Evolutionary conservation across 2,329 filamentous ascomycete genomes (phyloP).

Genomic region (Tolypocladium endophyticum): DNA sequence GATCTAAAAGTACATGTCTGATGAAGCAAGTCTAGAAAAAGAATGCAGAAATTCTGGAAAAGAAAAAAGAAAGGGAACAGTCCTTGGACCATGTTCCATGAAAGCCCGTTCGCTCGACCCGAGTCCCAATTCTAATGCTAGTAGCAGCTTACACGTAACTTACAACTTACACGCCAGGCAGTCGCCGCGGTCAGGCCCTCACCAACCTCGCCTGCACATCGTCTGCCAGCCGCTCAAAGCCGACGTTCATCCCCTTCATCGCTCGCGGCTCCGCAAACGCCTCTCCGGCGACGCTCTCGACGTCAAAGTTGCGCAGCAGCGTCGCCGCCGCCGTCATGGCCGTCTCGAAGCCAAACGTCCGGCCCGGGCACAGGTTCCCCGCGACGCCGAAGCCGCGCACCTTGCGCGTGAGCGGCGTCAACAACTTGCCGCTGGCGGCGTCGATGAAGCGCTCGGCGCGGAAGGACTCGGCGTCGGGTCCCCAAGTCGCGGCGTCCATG

Average conservation of each 20-base stretch:
- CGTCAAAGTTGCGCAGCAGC: constrained; percentile 15
- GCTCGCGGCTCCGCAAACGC: constrained; percentile 12
- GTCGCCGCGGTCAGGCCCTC: neutral
- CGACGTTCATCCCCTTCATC: constrained; percentile 16
- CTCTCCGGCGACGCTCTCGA: constrained; percentile 8
- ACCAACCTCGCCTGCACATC: constrained; percentile 15
- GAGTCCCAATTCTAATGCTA: neutral
- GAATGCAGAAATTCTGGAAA: neutral
- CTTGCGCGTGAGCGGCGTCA: constrained; percentile 11
- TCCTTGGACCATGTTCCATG: neutral
- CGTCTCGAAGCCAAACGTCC: constrained; percentile 17
- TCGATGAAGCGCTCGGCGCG: constrained; percentile 17
- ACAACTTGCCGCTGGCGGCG: constrained; percentile 9
- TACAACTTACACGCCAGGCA: neutral
- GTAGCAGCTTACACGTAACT: neutral
- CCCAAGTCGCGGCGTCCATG: constrained; percentile 15
- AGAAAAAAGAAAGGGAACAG: neutral
- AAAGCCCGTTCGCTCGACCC: neutral
- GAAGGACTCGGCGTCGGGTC: constrained; percentile 14
- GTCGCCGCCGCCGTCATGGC: constrained; percentile 15
- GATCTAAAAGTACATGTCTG: neutral
- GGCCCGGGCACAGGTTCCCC: constrained; percentile 19
- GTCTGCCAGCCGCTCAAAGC: constrained; percentile 17
- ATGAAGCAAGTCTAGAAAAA: neutral
- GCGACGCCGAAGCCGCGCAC: constrained; percentile 20